Base-by-base conservation (phyloP, 768 basidiomycete species). In the Mrakia frigida region DNA sequence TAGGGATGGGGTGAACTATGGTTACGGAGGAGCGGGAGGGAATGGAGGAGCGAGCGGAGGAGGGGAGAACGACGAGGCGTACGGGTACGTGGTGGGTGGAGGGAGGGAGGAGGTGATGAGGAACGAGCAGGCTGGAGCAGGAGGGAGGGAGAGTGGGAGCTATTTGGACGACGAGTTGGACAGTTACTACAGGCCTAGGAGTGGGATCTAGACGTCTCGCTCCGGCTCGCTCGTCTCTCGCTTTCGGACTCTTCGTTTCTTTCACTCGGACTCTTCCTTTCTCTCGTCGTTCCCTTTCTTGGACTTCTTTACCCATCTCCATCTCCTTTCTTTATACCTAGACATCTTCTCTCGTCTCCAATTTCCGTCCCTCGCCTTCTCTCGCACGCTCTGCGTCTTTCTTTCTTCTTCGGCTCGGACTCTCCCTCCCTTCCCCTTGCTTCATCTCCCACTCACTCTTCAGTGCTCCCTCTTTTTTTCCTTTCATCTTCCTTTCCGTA, bases 151-250 rank as follows among this genome's bases (percentile, higher is more conserved):
- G 18, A 43, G 39, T 5, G 65, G 35, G 65, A 37, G 63, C 16
- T 68, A 68, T 37, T 14, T 68, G 65, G 65, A 68, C 25, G 65
- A 68, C 3, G 65, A 68, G 65, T 37, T 68, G 35, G 65, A 68
- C 0, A 68, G 65, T 39, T 68, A 68, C 7, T 68, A 68, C 39
- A 68, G 65, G 65, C 65, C 65, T 18, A 68, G 65, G 65, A 68
- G 65, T n/a, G 65, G 65, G 35, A 68, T 68, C 23, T 68, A 68
- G 65, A 41, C 23, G 11, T 37, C 5, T 33, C 25, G 2, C 21
- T 11, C 65, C 23, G 21, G 14, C 23, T 43, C 37, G 11, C 25
- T 68, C 65, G 11, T 67, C 33, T 10, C 37, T 68, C 4, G 37
- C 65, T 39, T n/a, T 39, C 65, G n/a, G n/a, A n/a, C 7, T 68